Evolutionary conservation across 2,329 filamentous ascomycete genomes (phyloP).

Genomic region (Pestalotiopsis sp.): DNA sequence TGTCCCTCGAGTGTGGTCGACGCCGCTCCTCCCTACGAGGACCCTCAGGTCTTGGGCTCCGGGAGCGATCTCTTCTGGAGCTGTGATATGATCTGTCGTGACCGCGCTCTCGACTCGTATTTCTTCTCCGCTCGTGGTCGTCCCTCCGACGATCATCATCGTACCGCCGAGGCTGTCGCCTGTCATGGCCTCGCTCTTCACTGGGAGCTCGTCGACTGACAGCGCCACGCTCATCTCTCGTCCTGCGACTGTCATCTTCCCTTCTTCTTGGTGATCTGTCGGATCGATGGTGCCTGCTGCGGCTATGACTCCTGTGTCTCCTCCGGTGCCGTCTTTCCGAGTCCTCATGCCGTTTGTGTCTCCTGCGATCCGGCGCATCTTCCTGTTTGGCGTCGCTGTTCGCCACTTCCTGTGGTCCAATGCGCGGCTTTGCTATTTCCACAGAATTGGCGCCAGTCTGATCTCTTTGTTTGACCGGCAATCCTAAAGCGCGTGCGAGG

Average conservation of each 20-base stretch:
- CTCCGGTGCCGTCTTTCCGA: slow-evolving; percentile 35
- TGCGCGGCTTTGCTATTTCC: slow-evolving; percentile 49
- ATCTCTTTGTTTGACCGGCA: slow-evolving; percentile 68
- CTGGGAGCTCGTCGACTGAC: slow-evolving; percentile 21
- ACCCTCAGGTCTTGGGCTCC: slow-evolving; percentile 23
- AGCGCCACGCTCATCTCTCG: background rate
- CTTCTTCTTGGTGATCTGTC: slow-evolving; percentile 29
- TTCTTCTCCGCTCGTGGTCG: slow-evolving; percentile 12
- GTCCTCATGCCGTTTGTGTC: slow-evolving; percentile 29
- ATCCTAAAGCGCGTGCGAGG: slow-evolving; percentile 78
- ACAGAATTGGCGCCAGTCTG: slow-evolving; percentile 69
- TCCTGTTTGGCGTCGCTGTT: slow-evolving; percentile 22
- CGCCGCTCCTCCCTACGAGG: slow-evolving; percentile 21
- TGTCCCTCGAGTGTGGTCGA: slow-evolving; percentile 25
- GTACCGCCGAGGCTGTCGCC: slow-evolving; percentile 17
- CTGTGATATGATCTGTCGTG: slow-evolving; percentile 17
- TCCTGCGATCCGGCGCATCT: slow-evolving; percentile 19
- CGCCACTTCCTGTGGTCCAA: slow-evolving; percentile 27
- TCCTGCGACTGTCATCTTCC: slow-evolving; percentile 11
- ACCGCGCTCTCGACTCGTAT: slow-evolving; percentile 23
- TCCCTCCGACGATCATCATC: background rate
- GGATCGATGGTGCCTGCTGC: slow-evolving; percentile 23
- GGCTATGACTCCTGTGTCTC: slow-evolving; percentile 33
- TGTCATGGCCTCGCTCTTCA: slow-evolving; percentile 21
- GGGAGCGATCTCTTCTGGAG: slow-evolving; percentile 22